Percentiles rank a stretch among this genome's conserved stretches.
These are phyloP conservation scores for Diplogelasinospora grovesii DNA, from an alignment of 495 filamentous ascomycete genomes.

Conservation along the genomic window DNA sequence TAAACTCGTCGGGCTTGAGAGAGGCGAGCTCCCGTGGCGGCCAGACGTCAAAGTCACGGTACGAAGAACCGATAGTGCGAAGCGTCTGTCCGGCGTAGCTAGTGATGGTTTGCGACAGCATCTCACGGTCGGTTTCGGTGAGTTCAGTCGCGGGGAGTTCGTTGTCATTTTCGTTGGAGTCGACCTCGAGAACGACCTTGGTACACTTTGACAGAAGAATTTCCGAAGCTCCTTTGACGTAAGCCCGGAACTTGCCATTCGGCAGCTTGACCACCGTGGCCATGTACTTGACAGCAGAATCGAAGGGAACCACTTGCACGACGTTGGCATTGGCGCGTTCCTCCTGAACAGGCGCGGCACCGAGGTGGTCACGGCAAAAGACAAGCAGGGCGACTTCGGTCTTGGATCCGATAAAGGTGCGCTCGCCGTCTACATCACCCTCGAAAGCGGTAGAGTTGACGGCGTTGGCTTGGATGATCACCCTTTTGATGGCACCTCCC, in stretches of 20 bases:
- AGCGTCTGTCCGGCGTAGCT: constrained; percentile 77
- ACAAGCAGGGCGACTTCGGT: constrained; percentile 78
- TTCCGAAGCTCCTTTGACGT: constrained; percentile 83
- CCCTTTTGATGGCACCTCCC: constrained; percentile 47
- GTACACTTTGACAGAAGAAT: constrained; percentile 69
- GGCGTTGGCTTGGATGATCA: constrained; percentile 67
- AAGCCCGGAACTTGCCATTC: constrained; percentile 60
- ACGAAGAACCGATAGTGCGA: constrained; percentile 79
- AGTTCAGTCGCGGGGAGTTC: constrained; percentile 49
- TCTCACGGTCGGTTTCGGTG: constrained; percentile 49
- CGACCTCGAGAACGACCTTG: constrained; percentile 61
- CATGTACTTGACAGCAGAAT: constrained; percentile 84
- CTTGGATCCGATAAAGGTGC: constrained; percentile 79
- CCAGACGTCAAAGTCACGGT: constrained; percentile 87
- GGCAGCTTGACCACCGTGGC: constrained; percentile 61
- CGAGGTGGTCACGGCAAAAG: constrained; percentile 67
- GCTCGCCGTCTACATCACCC: constrained; percentile 66
- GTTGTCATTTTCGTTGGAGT: constrained; percentile 43
- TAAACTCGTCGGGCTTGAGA: constrained; percentile 61
- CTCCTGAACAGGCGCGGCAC: constrained; percentile 61
- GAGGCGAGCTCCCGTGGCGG: constrained; percentile 71
- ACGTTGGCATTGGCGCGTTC: constrained; percentile 64
- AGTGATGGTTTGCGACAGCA: constrained; percentile 59
- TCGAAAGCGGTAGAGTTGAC: constrained; percentile 89
- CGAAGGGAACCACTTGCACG: constrained; percentile 75